Conservation (phyloP, 2,329 filamentous ascomycete species). For the Nemania sp. region DNA sequence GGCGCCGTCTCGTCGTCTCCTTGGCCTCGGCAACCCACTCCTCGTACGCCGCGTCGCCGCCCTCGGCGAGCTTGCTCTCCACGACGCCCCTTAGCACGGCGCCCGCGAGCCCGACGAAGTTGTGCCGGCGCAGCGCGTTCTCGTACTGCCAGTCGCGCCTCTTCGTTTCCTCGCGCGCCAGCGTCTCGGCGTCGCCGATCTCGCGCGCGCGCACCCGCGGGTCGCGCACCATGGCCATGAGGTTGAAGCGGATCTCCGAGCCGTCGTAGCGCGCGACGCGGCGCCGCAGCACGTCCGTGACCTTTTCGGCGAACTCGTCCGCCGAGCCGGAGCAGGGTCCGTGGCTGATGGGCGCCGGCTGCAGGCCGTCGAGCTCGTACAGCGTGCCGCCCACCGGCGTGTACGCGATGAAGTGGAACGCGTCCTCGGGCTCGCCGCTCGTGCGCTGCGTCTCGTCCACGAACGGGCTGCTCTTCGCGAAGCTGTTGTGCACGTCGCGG, state of each 20-base stretch:
- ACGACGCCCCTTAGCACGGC: constrained; percentile 89
- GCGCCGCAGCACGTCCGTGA: constrained; percentile 84
- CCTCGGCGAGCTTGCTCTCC: constrained; percentile 70
- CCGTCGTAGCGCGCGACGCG: constrained; percentile 84
- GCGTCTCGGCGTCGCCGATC: constrained; percentile 78
- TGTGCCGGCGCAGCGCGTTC: constrained; percentile 88
- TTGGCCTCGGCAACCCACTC: constrained; percentile 74
- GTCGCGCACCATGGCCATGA: constrained; percentile 90
- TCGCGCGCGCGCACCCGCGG: constrained; percentile 75
- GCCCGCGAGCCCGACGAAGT: constrained; percentile 94
- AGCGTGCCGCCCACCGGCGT: constrained; percentile 77
- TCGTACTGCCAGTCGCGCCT: constrained; percentile 89
- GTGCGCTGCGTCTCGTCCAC: constrained; percentile 83
- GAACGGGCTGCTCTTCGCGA: constrained; percentile 87
- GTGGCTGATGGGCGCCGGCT: constrained; percentile 90
- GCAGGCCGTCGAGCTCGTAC: constrained; percentile 94
- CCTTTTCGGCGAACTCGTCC: constrained; percentile 71
- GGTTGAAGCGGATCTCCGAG: constrained; percentile 91
- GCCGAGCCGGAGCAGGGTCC: constrained; percentile 64
- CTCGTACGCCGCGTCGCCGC: constrained; percentile 66
- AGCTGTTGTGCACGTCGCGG: constrained; percentile 84
- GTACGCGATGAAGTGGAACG: constrained; percentile 98
- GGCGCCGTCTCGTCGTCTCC: constrained; percentile 54
- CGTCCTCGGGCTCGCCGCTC: constrained; percentile 78
- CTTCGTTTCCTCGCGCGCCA: constrained; percentile 82